Evolutionary conservation across 2,329 filamentous ascomycete species (phyloP).

Genomic region (Fusarium pilosicola): DNA sequence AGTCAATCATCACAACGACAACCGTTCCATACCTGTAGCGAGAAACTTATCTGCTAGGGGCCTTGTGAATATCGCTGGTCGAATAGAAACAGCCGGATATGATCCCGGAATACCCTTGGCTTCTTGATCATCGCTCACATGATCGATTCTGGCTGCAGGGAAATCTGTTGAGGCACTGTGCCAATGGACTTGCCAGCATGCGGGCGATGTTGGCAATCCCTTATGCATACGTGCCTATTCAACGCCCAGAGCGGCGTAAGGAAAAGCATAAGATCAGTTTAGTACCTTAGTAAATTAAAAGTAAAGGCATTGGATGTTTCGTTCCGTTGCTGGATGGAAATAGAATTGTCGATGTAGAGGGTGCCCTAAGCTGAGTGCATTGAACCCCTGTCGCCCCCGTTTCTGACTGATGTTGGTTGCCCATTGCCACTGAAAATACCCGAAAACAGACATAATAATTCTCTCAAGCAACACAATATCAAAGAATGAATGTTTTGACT

Average conservation of each 20-base stretch:
- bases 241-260: neutral
- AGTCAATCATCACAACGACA: neutral
- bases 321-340: neutral
- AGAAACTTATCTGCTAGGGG: neutral
- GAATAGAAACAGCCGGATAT: neutral
- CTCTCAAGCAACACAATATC: neutral
- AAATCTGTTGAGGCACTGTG: slow-evolving; percentile 2
- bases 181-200: neutral
- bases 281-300: neutral
- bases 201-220: neutral
- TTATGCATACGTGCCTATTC: neutral
- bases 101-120: neutral
- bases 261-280: neutral
- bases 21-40: neutral
- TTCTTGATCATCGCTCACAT: slow-evolving; percentile 37
- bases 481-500: neutral
- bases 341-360: neutral
- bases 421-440: neutral
- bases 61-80: neutral
- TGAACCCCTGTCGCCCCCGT: neutral
- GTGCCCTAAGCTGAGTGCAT: neutral
- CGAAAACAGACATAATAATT: neutral
- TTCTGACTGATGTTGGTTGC: neutral
- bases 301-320: neutral
- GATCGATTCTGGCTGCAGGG: slow-evolving; percentile 38